These are phyloP conservation scores for Macaranga tanarius DNA, from an alignment of 441 rosid species.

Conservation along the genomic window DNA sequence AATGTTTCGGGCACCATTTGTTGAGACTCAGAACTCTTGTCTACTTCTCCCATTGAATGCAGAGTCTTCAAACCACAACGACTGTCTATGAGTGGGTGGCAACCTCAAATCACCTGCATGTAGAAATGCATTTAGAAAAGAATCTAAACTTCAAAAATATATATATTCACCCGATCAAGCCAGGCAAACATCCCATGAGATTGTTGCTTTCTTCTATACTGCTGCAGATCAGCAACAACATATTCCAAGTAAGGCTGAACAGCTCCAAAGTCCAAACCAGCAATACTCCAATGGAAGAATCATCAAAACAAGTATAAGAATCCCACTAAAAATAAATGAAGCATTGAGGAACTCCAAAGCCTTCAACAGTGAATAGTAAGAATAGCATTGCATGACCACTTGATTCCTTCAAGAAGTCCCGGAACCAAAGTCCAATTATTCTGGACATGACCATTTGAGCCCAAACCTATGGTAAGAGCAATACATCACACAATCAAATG, in stretches of 20 bases:
- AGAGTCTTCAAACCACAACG: slow-evolving; percentile 26
- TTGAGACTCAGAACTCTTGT: slow-evolving; percentile 27
- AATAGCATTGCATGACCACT: slow-evolving; percentile 52
- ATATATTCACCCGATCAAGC: slow-evolving; percentile 54
- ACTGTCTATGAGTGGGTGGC: slow-evolving; percentile 28
- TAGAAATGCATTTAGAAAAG: slow-evolving; percentile 41
- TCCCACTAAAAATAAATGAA: slow-evolving; percentile 40
- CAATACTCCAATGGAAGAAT: slow-evolving; percentile 60
- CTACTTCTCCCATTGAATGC: slow-evolving; percentile 42
- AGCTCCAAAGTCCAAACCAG: slow-evolving; percentile 56
- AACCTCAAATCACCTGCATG: slow-evolving; percentile 60
- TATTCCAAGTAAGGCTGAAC: slow-evolving; percentile 49
- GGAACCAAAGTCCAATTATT: slow-evolving; percentile 49
- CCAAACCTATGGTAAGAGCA: slow-evolving; percentile 70
- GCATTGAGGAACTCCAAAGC: slow-evolving; percentile 54
- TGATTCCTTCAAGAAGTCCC: slow-evolving; percentile 53
- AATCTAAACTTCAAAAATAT: slow-evolving; percentile 30
- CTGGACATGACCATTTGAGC: slow-evolving; percentile 42
- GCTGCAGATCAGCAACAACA: slow-evolving; percentile 66
- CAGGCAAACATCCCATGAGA: slow-evolving; percentile 62
- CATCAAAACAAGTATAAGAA: slow-evolving; percentile 50
- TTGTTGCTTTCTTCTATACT: slow-evolving; percentile 63
- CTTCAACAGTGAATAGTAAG: slow-evolving; percentile 46
- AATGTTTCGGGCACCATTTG: slow-evolving; percentile 19
- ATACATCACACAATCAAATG: slow-evolving; percentile 66